Percentiles rank a stretch among this genome's conserved stretches.
Conservation (phyloP, 2,329 filamentous ascomycete genomes). For the Myriosclerotinia scirpicola region DNA sequence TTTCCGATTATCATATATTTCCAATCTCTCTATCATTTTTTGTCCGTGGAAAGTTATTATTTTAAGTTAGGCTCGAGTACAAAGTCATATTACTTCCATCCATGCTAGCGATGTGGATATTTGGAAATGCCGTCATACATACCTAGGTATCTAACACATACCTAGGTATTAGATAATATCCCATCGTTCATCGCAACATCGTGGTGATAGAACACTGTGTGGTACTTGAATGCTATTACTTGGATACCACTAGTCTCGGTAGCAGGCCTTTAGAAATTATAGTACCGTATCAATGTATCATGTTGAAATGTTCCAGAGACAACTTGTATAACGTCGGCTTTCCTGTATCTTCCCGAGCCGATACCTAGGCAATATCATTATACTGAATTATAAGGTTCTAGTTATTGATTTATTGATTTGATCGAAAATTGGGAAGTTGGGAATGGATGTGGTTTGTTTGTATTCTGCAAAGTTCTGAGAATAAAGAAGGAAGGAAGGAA, state of each 20-base stretch:
- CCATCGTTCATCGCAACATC: background rate
- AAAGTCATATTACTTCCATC: conserved; percentile 12
- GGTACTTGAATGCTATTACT: too few relatives aligned
- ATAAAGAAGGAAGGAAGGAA: too few relatives aligned
- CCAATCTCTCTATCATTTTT: background rate
- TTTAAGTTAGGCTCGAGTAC: too few relatives aligned
- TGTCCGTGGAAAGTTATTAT: background rate
- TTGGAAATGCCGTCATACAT: background rate
- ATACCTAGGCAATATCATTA: conserved; percentile 4
- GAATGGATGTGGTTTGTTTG: too few relatives aligned
- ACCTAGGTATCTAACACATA: too few relatives aligned
- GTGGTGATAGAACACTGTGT: background rate
- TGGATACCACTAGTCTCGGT: background rate
- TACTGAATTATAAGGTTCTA: background rate
- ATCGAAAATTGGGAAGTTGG: too few relatives aligned
- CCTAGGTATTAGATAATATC: background rate
- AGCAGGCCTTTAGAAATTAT: too few relatives aligned
- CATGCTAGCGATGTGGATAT: background rate
- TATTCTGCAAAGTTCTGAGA: too few relatives aligned
- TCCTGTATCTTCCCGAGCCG: conserved; percentile 22
- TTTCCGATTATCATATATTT: background rate
- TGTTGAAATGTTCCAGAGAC: background rate
- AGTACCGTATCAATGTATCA: too few relatives aligned
- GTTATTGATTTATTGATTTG: background rate
- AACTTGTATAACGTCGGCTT: conserved; percentile 11